phyloP scores from a whole-genome alignment of 1,284 basidiomycete species.

The Thecaphora frezii region DNA sequence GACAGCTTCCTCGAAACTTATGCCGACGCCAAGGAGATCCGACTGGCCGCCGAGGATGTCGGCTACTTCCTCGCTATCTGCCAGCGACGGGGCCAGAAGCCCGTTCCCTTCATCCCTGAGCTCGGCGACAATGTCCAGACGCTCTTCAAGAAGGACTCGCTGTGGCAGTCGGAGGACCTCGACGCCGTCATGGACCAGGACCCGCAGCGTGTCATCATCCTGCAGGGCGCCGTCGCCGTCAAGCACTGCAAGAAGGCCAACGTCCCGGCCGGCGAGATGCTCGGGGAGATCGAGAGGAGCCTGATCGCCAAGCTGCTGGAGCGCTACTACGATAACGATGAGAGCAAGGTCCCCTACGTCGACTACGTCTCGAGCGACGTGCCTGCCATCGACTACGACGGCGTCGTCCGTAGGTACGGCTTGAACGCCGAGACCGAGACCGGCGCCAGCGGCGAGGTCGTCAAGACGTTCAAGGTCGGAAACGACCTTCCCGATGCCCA shows the following conservation, averaged over 20 bases:
- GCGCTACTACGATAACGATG: constrained; percentile 77
- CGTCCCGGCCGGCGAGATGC: constrained; percentile 87
- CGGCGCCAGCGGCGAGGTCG: constrained; percentile 65
- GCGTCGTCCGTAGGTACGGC: constrained; percentile 57
- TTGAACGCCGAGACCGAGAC: constrained; percentile 58
- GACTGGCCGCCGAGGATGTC: constrained; percentile 91
- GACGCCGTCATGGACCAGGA: constrained; percentile 93
- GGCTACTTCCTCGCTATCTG: constrained; percentile 93
- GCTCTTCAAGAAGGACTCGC: constrained; percentile 72
- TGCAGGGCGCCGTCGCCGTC: constrained; percentile 93
- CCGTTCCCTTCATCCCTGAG: constrained; percentile 97
- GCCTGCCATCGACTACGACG: constrained; percentile 60
- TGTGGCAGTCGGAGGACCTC: constrained; percentile 97
- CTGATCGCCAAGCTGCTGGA: constrained; percentile 82
- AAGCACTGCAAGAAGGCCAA: constrained; percentile 85
- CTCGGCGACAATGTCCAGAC: constrained; percentile 86
- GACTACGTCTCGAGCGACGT: constrained; percentile 78
- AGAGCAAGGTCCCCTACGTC: constrained; percentile 73
- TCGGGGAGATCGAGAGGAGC: constrained; percentile 79
- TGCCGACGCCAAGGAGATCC: constrained; percentile 76
- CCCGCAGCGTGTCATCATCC: constrained; percentile 93
- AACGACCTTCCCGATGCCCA: constrained; percentile 50
- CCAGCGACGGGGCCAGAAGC: constrained; percentile 94
- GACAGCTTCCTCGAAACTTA: constrained; percentile 81
- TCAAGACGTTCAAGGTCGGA: constrained; percentile 37